Evolutionary conservation across 148 eudicot species (phyloP).

Genomic region (Hydrangea macrophylla): DNA sequence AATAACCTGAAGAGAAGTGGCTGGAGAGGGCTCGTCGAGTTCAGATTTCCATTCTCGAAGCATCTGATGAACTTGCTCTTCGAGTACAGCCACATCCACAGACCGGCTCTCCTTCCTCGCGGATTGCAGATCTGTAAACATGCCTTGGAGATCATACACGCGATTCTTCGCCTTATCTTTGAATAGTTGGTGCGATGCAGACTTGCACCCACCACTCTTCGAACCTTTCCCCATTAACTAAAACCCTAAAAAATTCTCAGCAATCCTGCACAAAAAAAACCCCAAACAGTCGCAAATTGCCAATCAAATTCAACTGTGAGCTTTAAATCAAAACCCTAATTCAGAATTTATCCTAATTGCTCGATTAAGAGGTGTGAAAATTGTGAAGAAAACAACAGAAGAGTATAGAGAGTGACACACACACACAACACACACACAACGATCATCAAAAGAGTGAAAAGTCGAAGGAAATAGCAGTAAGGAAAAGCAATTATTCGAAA

Average conservation of each 20-base stretch:
- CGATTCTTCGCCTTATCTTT: constrained; percentile 91
- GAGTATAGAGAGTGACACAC: too few relatives aligned
- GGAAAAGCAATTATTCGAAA: not conserved
- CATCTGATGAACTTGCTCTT: constrained; percentile 95
- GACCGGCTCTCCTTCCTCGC: constrained; percentile 85
- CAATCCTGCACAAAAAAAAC: constrained; percentile 16
- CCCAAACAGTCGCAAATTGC: constrained; percentile 5
- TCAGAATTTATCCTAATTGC: not conserved
- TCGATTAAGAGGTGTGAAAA: not conserved
- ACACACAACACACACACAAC: not conserved
- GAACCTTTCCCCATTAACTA: constrained; percentile 67
- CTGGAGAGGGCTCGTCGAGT: constrained; percentile 91
- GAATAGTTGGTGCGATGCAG: constrained; percentile 74
- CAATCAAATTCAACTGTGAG: not conserved
- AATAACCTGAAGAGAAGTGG: constrained; percentile 64
- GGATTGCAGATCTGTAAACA: constrained; percentile 76
- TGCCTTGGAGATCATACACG: constrained; percentile 91
- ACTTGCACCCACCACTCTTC: constrained; percentile 72
- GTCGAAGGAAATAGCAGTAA: not conserved
- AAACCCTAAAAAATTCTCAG: constrained; percentile 18
- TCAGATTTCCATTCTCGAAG: constrained; percentile 91
- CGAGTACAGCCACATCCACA: constrained; percentile 62
- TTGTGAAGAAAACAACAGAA: not conserved
- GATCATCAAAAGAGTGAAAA: not conserved
- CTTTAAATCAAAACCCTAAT: constrained; percentile 1